Conservation (phyloP, 257 asterid genomes). For the Anisodus tanguticus region DNA sequence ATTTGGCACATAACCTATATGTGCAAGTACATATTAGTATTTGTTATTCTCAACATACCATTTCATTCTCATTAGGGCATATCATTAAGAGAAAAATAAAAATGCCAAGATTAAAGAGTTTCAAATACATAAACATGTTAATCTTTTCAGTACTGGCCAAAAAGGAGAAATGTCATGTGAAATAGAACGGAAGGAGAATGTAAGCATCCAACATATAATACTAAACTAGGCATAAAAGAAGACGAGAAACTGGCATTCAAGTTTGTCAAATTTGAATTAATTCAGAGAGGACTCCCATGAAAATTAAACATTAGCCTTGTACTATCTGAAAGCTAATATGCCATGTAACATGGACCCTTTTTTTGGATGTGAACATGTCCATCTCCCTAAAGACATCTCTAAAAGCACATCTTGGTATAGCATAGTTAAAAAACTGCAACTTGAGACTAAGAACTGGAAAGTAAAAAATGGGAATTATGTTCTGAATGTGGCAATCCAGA, state of each 20-base stretch:
- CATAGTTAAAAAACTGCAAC: not conserved
- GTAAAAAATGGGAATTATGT: not conserved
- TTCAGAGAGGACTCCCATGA: not conserved
- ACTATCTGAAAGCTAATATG: not conserved
- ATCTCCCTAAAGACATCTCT: not conserved
- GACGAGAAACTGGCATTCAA: not conserved
- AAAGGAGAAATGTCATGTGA: constrained; percentile 1
- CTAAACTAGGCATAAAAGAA: not conserved
- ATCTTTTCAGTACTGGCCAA: not conserved
- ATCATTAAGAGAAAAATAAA: not conserved
- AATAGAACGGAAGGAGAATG: not conserved
- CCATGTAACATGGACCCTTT: not conserved
- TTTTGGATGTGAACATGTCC: not conserved
- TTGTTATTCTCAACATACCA: not conserved
- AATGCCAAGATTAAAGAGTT: not conserved
- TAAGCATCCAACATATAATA: not conserved
- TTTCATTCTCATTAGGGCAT: constrained; percentile 11
- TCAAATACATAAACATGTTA: constrained; percentile 5
- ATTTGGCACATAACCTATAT: too few species aligned
- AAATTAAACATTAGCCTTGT: not conserved
- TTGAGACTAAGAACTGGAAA: not conserved
- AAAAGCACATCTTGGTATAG: not conserved
- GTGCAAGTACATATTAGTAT: not conserved
- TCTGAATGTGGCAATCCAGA: not conserved
- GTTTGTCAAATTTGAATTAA: constrained; percentile 19